phyloP scores from a whole-genome alignment of 1,284 basidiomycete genomes.

The Calocybe gambosa region DNA sequence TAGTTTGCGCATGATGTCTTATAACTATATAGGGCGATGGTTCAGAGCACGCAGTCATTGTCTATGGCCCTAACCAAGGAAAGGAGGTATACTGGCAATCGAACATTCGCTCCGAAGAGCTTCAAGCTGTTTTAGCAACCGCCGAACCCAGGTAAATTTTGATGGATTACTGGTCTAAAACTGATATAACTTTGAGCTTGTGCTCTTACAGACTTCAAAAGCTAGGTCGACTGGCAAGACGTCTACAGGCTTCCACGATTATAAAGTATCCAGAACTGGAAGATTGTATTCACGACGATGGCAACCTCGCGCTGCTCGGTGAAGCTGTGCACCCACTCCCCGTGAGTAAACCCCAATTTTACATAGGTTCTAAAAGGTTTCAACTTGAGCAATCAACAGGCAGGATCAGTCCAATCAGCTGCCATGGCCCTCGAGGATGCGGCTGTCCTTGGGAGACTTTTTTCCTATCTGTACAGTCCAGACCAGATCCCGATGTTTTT shows the following conservation, averaged over 20 bases:
- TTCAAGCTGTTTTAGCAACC: constrained; percentile 21
- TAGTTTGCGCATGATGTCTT: neutral
- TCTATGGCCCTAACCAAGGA: constrained; percentile 23
- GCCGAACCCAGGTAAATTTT: constrained; percentile 35
- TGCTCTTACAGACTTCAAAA: constrained; percentile 33
- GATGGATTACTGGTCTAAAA: neutral
- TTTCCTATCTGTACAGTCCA: constrained; percentile 43
- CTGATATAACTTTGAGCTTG: neutral
- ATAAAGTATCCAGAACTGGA: constrained; percentile 34
- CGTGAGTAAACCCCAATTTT: constrained; percentile 26
- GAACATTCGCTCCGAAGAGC: constrained; percentile 6
- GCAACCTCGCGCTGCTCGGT: constrained; percentile 41
- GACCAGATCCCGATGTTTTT: constrained; percentile 49
- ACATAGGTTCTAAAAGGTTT: neutral
- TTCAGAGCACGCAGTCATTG: constrained; percentile 23
- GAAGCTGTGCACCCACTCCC: constrained; percentile 48
- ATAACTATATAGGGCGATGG: constrained; percentile 17
- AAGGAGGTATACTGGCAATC: constrained; percentile 20
- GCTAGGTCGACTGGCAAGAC: constrained; percentile 28
- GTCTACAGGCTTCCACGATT: constrained; percentile 21
- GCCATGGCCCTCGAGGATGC: constrained; percentile 52
- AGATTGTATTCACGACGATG: constrained; percentile 47
- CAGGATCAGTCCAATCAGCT: constrained; percentile 44
- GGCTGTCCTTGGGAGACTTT: constrained; percentile 50
- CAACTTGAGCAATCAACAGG: constrained; percentile 24